Evolutionary conservation across 371 early-diverging fungal genomes (phyloP).

Genomic region (Syncephalastrum racemosum): DNA sequence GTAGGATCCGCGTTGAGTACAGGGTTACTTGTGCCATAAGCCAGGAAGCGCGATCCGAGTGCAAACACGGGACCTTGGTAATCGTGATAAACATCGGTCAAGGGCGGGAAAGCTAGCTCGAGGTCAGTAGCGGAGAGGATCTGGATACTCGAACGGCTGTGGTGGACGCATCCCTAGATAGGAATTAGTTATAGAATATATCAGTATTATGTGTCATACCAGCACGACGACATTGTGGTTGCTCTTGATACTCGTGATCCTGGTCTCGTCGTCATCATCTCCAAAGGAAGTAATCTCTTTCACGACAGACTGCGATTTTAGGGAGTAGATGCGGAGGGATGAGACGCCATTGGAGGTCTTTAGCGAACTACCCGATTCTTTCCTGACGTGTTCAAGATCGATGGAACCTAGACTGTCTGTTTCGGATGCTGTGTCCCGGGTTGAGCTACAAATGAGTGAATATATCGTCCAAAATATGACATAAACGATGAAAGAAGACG

Average conservation of each 20-base stretch:
- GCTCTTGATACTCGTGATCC: constrained; percentile 46
- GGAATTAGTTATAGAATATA: not conserved
- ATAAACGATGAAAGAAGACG: constrained; percentile 1
- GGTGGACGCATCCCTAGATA: constrained; percentile 28
- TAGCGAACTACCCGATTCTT: not conserved
- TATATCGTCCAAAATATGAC: no score
- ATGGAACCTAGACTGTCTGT: constrained; percentile 5
- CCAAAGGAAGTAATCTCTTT: constrained; percentile 32
- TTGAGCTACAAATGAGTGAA: not conserved
- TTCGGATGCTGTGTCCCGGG: constrained; percentile 4
- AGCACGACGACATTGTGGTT: constrained; percentile 48
- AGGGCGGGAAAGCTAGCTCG: constrained; percentile 24
- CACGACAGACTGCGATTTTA: constrained; percentile 40
- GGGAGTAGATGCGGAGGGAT: constrained; percentile 39
- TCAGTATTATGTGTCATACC: constrained; percentile 27
- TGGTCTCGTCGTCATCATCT: constrained; percentile 36
- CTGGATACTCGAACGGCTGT: constrained; percentile 39
- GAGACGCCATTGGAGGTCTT: not conserved
- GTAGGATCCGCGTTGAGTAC: constrained; percentile 39
- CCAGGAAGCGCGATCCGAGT: constrained; percentile 61
- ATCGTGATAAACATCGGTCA: constrained; percentile 53
- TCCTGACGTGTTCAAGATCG: constrained; percentile 5
- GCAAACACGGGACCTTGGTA: constrained; percentile 52
- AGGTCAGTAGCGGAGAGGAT: constrained; percentile 35
- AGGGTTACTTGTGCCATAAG: constrained; percentile 59